Percentiles rank a stretch among this genome's conserved stretches.
phyloP scores from a whole-genome alignment of 495 filamentous ascomycete species.

The Parathielavia appendiculata region DNA sequence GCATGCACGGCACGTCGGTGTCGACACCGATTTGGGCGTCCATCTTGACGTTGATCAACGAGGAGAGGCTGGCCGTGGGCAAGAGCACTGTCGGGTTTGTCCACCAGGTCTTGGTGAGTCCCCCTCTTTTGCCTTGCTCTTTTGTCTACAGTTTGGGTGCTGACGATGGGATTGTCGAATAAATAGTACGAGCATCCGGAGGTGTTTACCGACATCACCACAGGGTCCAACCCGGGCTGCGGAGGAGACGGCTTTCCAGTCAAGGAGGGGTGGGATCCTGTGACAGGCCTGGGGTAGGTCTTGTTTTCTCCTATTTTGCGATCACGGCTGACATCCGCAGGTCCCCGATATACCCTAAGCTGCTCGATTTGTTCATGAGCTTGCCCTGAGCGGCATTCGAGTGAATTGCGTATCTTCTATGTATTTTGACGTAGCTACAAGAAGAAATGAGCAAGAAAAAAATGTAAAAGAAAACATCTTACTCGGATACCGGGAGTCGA shows the following conservation, averaged over 20 bases:
- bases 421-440: neutral
- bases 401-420: neutral
- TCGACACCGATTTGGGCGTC: conserved; percentile 53
- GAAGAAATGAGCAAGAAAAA: neutral
- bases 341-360: conserved; percentile 21
- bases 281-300: conserved; percentile 52
- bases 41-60: conserved; percentile 60
- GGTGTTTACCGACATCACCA: conserved; percentile 57
- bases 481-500: conserved; percentile 22
- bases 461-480: neutral
- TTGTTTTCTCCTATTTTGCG: neutral
- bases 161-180: too few relatives aligned
- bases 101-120: conserved; percentile 55
- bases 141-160: too few relatives aligned
- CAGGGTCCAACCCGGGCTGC: conserved; percentile 58
- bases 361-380: conserved; percentile 20
- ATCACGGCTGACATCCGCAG: conserved; percentile 1
- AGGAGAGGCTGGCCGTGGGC: conserved; percentile 51
- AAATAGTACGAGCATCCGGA: conserved; percentile 52
- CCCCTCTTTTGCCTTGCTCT: too few relatives aligned
- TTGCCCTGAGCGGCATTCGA: conserved; percentile 3
- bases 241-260: conserved; percentile 51
- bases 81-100: conserved; percentile 51
- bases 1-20: conserved; percentile 54
- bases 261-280: conserved; percentile 57